Evolutionary conservation across 352 stramenopile genomes (phyloP).

Genomic region (Pythium rishiriense): DNA sequence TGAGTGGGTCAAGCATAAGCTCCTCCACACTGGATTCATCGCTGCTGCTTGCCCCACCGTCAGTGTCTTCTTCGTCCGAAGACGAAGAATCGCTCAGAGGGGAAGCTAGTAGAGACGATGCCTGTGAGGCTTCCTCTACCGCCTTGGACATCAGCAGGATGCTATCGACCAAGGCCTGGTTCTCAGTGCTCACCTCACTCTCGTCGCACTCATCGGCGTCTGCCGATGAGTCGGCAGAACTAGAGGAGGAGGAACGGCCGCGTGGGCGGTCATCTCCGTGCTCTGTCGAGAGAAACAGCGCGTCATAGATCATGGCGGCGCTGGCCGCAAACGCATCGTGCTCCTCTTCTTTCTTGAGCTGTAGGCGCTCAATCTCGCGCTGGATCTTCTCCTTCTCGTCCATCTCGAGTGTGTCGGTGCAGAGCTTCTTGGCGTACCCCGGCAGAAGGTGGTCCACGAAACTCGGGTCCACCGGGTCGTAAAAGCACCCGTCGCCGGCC

Average conservation of each 20-base stretch:
- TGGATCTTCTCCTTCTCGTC: slow-evolving; percentile 86
- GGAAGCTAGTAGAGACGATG: slow-evolving; percentile 26
- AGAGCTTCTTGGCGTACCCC: slow-evolving; percentile 80
- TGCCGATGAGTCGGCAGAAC: background rate
- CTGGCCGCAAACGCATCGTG: slow-evolving; percentile 29
- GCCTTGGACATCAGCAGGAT: slow-evolving; percentile 79
- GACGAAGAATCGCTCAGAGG: slow-evolving; percentile 64
- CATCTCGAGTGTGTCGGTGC: slow-evolving; percentile 58
- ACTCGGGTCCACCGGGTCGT: slow-evolving; percentile 83
- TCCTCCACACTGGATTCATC: slow-evolving; percentile 38
- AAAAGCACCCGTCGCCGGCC: slow-evolving; percentile 79
- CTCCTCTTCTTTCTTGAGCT: slow-evolving; percentile 65
- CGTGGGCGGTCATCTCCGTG: slow-evolving; percentile 20
- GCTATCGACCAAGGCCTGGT: slow-evolving; percentile 71
- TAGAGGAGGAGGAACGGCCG: slow-evolving; percentile 17
- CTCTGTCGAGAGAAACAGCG: slow-evolving; percentile 29
- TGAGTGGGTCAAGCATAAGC: slow-evolving; percentile 10
- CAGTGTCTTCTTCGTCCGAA: slow-evolving; percentile 49
- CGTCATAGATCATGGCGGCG: slow-evolving; percentile 36
- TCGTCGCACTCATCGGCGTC: slow-evolving; percentile 26
- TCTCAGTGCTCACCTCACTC: slow-evolving; percentile 48
- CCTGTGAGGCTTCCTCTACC: slow-evolving; percentile 55
- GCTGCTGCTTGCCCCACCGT: slow-evolving; percentile 30
- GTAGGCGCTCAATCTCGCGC: slow-evolving; percentile 79
- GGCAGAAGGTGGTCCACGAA: slow-evolving; percentile 85